These are phyloP conservation scores for Penstemon newberryi DNA, from an alignment of 257 asterid species.

Conservation along the genomic window DNA sequence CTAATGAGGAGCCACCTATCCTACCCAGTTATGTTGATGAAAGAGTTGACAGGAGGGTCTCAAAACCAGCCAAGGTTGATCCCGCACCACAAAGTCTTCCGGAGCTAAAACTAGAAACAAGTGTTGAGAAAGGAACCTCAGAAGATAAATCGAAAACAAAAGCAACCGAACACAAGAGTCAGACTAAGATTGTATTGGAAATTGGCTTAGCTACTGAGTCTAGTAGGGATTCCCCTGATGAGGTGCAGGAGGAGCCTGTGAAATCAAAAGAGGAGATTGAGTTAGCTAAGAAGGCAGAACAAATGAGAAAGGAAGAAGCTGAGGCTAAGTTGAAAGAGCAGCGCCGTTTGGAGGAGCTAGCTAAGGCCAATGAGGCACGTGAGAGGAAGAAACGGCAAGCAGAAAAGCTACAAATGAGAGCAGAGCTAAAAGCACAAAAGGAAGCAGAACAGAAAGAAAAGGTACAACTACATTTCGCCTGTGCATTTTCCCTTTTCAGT, in stretches of 20 bases:
- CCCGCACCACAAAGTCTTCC: slow-evolving; percentile 34
- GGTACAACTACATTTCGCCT: slow-evolving; percentile 38
- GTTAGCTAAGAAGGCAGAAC: slow-evolving; percentile 59
- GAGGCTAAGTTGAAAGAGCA: slow-evolving; percentile 77
- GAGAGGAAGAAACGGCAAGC: slow-evolving; percentile 86
- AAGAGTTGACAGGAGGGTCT: slow-evolving; percentile 39
- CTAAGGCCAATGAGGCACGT: slow-evolving; percentile 82
- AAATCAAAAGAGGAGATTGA: slow-evolving; percentile 62
- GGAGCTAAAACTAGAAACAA: slow-evolving; percentile 41
- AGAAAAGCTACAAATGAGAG: slow-evolving; percentile 73
- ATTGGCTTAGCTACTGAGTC: slow-evolving; percentile 38
- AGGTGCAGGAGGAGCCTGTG: slow-evolving; percentile 39
- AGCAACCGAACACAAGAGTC: slow-evolving; percentile 38
- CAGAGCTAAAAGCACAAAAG: slow-evolving; percentile 72
- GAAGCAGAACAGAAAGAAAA: slow-evolving; percentile 90
- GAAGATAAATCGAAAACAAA: slow-evolving; percentile 26
- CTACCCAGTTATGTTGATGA: slow-evolving; percentile 49
- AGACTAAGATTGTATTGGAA: slow-evolving; percentile 26
- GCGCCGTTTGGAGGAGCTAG: slow-evolving; percentile 65
- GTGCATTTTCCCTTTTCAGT: neutral
- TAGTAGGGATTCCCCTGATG: slow-evolving; percentile 29
- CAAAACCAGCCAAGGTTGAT: slow-evolving; percentile 33
- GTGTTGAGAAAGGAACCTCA: slow-evolving; percentile 22
- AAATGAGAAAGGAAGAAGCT: slow-evolving; percentile 45
- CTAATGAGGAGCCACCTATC: slow-evolving; percentile 67